Base-by-base conservation (phyloP, 2,329 filamentous ascomycete species). In the Aspergillus carbonarius region DNA sequence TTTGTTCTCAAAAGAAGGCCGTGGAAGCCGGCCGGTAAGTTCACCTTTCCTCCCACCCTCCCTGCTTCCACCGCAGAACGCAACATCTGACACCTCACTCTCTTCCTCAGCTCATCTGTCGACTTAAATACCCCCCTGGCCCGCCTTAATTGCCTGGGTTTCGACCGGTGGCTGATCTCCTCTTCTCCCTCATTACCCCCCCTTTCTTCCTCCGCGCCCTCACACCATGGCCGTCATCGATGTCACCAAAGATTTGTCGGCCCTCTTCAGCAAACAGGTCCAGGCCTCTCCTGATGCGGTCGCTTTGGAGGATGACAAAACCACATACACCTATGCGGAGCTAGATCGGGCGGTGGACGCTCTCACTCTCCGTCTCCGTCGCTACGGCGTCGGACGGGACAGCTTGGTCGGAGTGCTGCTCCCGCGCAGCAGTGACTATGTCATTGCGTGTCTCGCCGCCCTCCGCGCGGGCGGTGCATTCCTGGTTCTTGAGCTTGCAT, bases 381-480 rank as follows among this genome's bases (percentile, higher is more conserved):
- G 78, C 55, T 82, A 88, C 76, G 88, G 89, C 44, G 89, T 93
- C 55, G 83, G 85, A 57, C 87, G 89, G 59, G 89, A 93, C 73
- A 83, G 82, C 64, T 82, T 92, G 17, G 90, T 93, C 32, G 90
- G 90, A 54, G 86, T 93, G 42, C 81, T 93, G 54, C 82, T 93
- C 70, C 87, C 86, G 57, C 86, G 90, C 55, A 91, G 88, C 71
- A 88, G 89, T 50, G 84, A 92, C 75, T 92, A 93, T 74, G 88
- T 93, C 60, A 87, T 93, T 73, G 87, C 89, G 15, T 92, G 88
- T 69, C 79, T 93, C 54, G 90, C 90, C 25, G 86, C 88, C n/a
- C 82, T 93, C 39, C 85, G 88, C 59, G 90, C 90, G 2, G 90
- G 90, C 53, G 90, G 90, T 55, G 90, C 90, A 1, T 93, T 92